Conservation (phyloP, 108 stramenopile genomes). For the Epithemia pelagica region DNA sequence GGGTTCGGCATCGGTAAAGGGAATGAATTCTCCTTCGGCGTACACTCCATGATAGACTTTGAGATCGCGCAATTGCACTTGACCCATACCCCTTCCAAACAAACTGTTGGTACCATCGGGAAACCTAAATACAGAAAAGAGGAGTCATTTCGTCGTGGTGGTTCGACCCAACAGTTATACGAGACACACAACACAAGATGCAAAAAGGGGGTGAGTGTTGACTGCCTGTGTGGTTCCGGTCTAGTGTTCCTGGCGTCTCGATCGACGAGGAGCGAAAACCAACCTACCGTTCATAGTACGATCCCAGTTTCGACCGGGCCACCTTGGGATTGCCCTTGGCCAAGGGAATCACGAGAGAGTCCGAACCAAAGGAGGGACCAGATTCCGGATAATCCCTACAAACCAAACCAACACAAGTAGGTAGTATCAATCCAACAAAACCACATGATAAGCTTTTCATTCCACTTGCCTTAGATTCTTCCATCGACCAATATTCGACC, state of each 20-base stretch:
- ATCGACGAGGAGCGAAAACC: too few species aligned
- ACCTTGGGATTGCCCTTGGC: constrained; percentile 39
- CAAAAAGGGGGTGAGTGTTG: too few species aligned
- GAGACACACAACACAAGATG: too few species aligned
- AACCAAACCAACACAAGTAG: background rate
- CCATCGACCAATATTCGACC: too few species aligned
- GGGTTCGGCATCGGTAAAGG: constrained; percentile 86
- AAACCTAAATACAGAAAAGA: background rate
- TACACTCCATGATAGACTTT: constrained; percentile 78
- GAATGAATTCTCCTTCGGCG: constrained; percentile 66
- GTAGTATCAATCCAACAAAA: too few species aligned
- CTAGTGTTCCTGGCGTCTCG: too few species aligned
- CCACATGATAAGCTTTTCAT: too few species aligned
- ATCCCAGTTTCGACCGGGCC: constrained; percentile 71
- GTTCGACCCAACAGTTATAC: too few species aligned
- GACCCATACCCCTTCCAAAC: constrained; percentile 53
- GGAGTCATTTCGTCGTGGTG: too few species aligned
- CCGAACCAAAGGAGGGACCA: constrained; percentile 73
- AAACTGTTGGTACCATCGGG: constrained; percentile 61
- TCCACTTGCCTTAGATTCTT: too few species aligned
- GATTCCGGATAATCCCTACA: constrained; percentile 48
- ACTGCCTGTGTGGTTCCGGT: too few species aligned
- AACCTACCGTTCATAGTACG: constrained; percentile 62
- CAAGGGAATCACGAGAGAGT: constrained; percentile 69
- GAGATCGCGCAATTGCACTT: constrained; percentile 54